phyloP scores from a whole-genome alignment of 768 basidiomycete genomes.

The Suillus variegatus region DNA sequence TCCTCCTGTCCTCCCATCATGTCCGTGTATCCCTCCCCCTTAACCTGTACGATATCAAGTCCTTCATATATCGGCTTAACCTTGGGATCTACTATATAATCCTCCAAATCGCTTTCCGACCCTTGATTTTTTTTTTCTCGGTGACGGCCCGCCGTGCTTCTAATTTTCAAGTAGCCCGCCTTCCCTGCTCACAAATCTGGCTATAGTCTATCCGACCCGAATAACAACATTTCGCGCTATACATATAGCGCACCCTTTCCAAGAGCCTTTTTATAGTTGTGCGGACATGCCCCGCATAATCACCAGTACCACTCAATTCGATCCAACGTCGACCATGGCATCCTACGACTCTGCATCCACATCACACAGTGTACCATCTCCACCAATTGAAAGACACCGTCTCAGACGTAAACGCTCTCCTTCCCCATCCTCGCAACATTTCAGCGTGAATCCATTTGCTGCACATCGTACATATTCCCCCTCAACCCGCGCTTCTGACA shows the following conservation, averaged over 20 bases:
- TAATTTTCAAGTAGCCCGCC: conserved; percentile 8
- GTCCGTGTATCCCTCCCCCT: conserved; percentile 24
- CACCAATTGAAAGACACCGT: conserved; percentile 24
- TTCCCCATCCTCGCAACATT: conserved; percentile 26
- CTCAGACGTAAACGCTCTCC: conserved; percentile 26
- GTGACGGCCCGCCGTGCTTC: conserved; percentile 8
- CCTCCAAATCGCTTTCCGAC: neutral
- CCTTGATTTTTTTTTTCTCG: conserved; percentile 1
- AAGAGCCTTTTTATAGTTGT: neutral
- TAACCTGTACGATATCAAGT: neutral
- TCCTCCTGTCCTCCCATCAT: conserved; percentile 29
- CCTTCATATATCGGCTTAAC: neutral
- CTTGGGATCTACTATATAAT: neutral
- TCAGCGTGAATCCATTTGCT: conserved; percentile 12
- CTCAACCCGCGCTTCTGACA: conserved; percentile 47
- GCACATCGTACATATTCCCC: conserved; percentile 34
- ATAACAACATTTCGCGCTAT: conserved; percentile 1
- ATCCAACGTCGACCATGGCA: conserved; percentile 16
- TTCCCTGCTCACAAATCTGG: conserved; percentile 10
- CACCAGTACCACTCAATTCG: conserved; percentile 8
- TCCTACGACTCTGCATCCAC: conserved; percentile 23
- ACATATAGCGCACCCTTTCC: neutral
- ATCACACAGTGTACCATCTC: conserved; percentile 18
- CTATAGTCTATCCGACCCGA: neutral
- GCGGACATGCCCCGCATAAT: conserved; percentile 10